phyloP scores from a whole-genome alignment of 2,329 filamentous ascomycete species.

The Colletotrichum chrysophilum region DNA sequence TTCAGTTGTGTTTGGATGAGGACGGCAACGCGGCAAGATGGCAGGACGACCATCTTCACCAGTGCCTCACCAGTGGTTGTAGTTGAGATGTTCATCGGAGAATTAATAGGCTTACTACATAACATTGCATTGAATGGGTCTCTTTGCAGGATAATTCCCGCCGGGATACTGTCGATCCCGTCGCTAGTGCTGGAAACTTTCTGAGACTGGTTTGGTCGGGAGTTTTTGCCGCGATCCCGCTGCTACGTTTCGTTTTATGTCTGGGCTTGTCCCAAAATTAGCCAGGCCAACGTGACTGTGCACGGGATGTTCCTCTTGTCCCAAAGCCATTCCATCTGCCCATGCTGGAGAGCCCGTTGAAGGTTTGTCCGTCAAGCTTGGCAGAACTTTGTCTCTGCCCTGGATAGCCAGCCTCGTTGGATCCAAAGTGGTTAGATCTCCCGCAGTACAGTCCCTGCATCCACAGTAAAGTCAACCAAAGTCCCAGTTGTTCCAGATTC shows the following conservation, averaged over 20 bases:
- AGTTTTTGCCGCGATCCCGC: background rate
- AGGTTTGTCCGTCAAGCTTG: background rate
- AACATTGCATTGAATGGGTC: background rate
- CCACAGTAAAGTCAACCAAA: background rate
- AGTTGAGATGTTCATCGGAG: background rate
- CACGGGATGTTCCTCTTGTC: background rate
- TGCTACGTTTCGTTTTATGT: background rate
- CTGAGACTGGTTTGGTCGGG: background rate
- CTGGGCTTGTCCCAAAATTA: background rate
- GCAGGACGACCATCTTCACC: background rate
- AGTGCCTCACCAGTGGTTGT: background rate
- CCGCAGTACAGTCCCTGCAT: background rate
- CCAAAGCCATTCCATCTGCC: background rate
- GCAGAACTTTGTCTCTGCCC: background rate
- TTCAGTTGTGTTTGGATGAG: background rate
- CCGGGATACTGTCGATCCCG: background rate
- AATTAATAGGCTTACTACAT: background rate
- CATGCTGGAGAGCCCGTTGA: background rate
- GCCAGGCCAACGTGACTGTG: background rate
- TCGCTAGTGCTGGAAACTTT: background rate
- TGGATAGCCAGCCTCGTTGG: background rate
- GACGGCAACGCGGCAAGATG: background rate
- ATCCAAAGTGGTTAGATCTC: background rate
- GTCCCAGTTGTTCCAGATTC: background rate
- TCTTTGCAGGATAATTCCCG: background rate